These are phyloP conservation scores for Fusarium chaquense DNA, from an alignment of 2,329 filamentous ascomycete genomes.

Conservation along the genomic window DNA sequence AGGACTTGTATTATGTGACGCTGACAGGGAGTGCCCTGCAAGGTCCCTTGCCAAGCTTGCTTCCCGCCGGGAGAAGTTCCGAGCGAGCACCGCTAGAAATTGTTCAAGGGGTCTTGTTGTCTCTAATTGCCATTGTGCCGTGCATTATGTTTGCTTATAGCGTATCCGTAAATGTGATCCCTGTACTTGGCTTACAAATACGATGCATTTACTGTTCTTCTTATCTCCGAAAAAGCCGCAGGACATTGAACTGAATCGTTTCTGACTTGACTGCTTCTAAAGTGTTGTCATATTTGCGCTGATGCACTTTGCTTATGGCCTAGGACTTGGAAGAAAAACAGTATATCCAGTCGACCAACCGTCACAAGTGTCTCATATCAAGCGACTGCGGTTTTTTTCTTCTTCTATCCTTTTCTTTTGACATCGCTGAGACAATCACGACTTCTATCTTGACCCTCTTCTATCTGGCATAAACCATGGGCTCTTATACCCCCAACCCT, in stretches of 20 bases:
- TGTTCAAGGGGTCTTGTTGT: not conserved
- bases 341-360: not conserved
- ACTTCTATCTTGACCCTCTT: too few species aligned
- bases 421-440: not conserved
- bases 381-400: not conserved
- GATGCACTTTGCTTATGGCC: not conserved
- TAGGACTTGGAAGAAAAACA: not conserved
- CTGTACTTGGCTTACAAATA: too few species aligned
- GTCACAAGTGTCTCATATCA: not conserved
- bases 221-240: conserved; percentile 3
- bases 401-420: not conserved
- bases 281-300: not conserved
- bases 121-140: not conserved
- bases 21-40: not conserved
- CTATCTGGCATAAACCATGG: not conserved
- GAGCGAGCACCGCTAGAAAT: not conserved
- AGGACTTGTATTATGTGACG: not conserved
- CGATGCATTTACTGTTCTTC: not conserved
- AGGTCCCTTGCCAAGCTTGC: too few species aligned
- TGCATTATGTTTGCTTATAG: too few species aligned
- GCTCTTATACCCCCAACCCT: not conserved
- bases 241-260: not conserved
- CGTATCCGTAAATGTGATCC: too few species aligned
- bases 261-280: not conserved
- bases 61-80: not conserved